Percentiles rank a stretch among this genome's conserved stretches.
These are phyloP conservation scores for Davidsoniella virescens DNA, from an alignment of 2,329 filamentous ascomycete genomes.

Conservation along the genomic window DNA sequence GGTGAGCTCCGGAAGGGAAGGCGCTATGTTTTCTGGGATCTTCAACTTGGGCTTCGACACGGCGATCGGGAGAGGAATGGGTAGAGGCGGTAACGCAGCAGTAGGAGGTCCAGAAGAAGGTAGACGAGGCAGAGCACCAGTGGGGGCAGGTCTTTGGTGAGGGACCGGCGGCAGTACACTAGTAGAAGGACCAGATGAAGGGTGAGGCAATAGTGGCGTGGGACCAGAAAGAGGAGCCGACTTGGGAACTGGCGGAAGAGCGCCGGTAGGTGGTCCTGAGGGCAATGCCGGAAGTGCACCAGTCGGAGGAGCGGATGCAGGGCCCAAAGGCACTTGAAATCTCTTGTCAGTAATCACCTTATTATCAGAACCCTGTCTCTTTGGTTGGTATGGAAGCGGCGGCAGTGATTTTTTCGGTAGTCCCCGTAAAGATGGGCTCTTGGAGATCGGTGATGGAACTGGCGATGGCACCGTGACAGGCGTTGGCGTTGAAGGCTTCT, in stretches of 20 bases:
- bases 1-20: neutral
- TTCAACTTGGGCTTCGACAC: neutral
- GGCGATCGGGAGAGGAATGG: neutral
- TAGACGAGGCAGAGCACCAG: neutral
- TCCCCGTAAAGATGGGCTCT: no score
- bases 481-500: neutral
- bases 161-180: neutral
- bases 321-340: no score
- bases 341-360: no score
- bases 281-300: no score
- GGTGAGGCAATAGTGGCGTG: neutral
- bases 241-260: neutral
- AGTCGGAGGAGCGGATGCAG: no score
- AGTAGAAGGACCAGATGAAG: neutral
- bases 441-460: neutral
- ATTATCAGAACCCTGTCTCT: no score
- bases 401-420: no score
- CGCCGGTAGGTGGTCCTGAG: no score
- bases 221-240: neutral
- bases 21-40: neutral
- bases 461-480: neutral
- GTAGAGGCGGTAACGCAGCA: conserved; percentile 3
- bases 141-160: neutral
- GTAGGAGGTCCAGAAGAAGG: conserved; percentile 3
- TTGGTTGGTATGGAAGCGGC: no score